Conservation (phyloP, 169 alveolate species). For the Fabrea salina region DNA sequence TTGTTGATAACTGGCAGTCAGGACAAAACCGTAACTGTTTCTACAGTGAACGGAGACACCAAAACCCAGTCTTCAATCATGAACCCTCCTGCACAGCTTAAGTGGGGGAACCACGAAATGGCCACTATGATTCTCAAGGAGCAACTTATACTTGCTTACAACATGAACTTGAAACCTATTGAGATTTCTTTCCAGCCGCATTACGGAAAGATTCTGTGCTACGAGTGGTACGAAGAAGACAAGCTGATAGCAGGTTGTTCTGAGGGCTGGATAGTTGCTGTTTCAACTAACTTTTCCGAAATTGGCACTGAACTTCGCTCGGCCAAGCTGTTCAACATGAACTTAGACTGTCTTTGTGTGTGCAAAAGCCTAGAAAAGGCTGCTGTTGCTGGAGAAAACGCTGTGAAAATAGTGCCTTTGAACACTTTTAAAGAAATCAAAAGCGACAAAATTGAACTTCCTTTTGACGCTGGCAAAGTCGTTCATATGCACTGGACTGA, state of each 20-base stretch:
- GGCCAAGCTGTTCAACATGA: conserved; percentile 58
- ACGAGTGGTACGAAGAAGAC: conserved; percentile 79
- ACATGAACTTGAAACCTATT: conserved; percentile 59
- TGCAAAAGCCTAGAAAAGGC: conserved; percentile 61
- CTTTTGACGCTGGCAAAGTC: conserved; percentile 74
- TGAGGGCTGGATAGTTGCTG: conserved; percentile 76
- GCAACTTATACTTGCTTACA: conserved; percentile 63
- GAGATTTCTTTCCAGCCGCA: conserved; percentile 66
- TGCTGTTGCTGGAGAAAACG: conserved; percentile 80
- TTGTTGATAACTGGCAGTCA: conserved; percentile 79
- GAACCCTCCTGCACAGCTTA: conserved; percentile 58
- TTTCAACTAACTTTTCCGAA: conserved; percentile 64
- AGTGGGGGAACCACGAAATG: conserved; percentile 71
- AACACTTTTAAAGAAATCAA: conserved; percentile 66
- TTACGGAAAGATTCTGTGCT: conserved; percentile 79
- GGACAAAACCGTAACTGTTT: conserved; percentile 77
- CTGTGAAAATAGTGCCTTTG: conserved; percentile 58
- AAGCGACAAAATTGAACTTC: conserved; percentile 69
- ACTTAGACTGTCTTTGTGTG: conserved; percentile 71
- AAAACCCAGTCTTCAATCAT: conserved; percentile 62
- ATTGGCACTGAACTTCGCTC: conserved; percentile 70
- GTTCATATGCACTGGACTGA: conserved; percentile 72
- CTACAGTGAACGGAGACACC: conserved; percentile 76
- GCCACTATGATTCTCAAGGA: conserved; percentile 60
- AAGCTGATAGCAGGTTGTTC: conserved; percentile 74